phyloP scores from a whole-genome alignment of 1,284 basidiomycete species.

The Pyrrhoderma noxium region DNA sequence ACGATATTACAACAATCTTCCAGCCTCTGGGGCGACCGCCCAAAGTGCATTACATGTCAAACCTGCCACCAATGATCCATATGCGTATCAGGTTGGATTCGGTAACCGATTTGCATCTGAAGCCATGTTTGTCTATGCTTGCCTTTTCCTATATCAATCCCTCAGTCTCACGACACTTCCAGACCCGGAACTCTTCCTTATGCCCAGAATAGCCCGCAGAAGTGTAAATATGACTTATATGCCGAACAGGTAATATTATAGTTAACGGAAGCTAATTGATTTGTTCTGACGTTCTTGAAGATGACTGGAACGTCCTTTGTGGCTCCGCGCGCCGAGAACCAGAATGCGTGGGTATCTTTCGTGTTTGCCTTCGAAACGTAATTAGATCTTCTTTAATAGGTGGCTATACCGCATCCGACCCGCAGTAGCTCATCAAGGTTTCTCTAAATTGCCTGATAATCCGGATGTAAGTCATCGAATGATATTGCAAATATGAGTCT shows the following conservation, averaged over 20 bases:
- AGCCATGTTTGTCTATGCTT: constrained; percentile 18
- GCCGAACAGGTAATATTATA: constrained; percentile 26
- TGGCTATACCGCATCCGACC: constrained; percentile 62
- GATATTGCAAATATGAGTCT: constrained; percentile 2
- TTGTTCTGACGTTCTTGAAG: constrained; percentile 19
- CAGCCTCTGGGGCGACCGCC: constrained; percentile 30
- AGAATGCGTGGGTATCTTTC: constrained; percentile 31
- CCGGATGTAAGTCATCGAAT: constrained; percentile 40
- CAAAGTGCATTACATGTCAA: constrained; percentile 33
- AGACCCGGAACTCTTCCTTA: constrained; percentile 31
- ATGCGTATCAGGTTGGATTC: constrained; percentile 25
- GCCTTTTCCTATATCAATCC: not conserved
- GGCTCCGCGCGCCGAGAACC: constrained; percentile 34
- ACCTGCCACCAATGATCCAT: constrained; percentile 28
- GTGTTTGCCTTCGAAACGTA: not conserved
- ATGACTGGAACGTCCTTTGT: constrained; percentile 35
- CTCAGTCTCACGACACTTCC: constrained; percentile 5
- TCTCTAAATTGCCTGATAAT: constrained; percentile 46
- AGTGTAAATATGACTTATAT: constrained; percentile 32
- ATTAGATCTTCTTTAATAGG: constrained; percentile 26
- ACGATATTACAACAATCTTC: constrained; percentile 8
- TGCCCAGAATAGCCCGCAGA: constrained; percentile 33
- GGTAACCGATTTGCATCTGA: constrained; percentile 27
- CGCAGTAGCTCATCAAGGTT: constrained; percentile 62
- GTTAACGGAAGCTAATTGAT: not conserved